Conservation (phyloP, 176 grass and related monocot genomes). For the Thinopyrum elongatum region DNA sequence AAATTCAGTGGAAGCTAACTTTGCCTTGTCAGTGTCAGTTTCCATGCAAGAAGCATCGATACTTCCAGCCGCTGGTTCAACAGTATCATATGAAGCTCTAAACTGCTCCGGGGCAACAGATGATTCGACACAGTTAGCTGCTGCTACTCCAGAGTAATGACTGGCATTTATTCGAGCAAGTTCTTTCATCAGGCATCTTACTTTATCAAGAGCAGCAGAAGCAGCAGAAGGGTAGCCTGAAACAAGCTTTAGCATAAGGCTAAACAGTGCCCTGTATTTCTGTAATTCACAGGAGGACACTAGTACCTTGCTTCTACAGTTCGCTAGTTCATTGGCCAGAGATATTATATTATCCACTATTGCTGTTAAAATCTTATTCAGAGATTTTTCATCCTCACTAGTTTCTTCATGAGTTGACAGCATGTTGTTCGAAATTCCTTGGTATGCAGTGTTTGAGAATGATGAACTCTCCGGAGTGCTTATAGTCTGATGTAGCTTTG, state of each 20-base stretch:
- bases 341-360: constrained; percentile 47
- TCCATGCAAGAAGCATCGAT: constrained; percentile 22
- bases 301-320: constrained; percentile 18
- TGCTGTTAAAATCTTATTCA: constrained; percentile 39
- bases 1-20: constrained; percentile 13
- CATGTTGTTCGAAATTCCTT: constrained; percentile 34
- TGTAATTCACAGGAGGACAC: constrained; percentile 34
- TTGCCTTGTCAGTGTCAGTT: constrained; percentile 12
- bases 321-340: constrained; percentile 33
- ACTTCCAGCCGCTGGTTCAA: neutral
- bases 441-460: neutral
- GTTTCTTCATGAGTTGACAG: constrained; percentile 37
- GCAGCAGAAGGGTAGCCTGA: constrained; percentile 52
- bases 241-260: constrained; percentile 60
- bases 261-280: constrained; percentile 39
- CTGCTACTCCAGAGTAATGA: constrained; percentile 3
- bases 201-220: constrained; percentile 55
- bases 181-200: constrained; percentile 49
- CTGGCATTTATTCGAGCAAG: constrained; percentile 31
- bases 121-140: constrained; percentile 23
- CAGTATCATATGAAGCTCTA: constrained; percentile 21
- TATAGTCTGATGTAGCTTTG: constrained; percentile 16
- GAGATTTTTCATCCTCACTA: constrained; percentile 9
- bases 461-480: constrained; percentile 10
- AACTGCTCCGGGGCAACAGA: constrained; percentile 6